phyloP scores from a whole-genome alignment of 2,329 filamentous ascomycete genomes.

The Ceratocystis ficicola region DNA sequence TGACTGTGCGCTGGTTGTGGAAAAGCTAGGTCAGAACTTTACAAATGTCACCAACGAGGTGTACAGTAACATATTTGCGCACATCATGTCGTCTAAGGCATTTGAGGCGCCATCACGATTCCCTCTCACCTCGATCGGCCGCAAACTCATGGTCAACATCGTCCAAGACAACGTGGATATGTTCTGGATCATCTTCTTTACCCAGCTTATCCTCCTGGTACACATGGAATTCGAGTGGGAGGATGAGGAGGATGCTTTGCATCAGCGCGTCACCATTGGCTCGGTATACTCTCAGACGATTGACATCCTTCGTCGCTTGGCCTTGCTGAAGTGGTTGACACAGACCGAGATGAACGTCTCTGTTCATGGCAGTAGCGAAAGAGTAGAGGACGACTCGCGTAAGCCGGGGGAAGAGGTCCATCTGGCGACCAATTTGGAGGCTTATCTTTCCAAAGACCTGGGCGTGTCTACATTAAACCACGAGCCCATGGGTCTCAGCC shows the following conservation, averaged over 20 bases:
- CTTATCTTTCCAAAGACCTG: constrained; percentile 50
- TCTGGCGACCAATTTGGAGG: constrained; percentile 36
- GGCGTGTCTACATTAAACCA: constrained; percentile 42
- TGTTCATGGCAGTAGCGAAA: constrained; percentile 31
- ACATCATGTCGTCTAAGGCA: constrained; percentile 27
- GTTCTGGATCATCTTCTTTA: constrained; percentile 63
- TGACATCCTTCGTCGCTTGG: constrained; percentile 56
- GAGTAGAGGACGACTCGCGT: constrained; percentile 30
- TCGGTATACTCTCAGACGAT: constrained; percentile 58
- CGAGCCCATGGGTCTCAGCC: constrained; percentile 43
- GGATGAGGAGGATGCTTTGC: constrained; percentile 54
- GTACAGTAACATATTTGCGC: constrained; percentile 39
- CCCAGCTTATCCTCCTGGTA: constrained; percentile 68
- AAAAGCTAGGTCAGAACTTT: constrained; percentile 54
- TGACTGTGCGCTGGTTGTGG: constrained; percentile 57
- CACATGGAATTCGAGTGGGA: constrained; percentile 80
- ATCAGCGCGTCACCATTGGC: constrained; percentile 51
- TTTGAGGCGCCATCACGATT: constrained; percentile 35
- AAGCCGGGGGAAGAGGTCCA: constrained; percentile 37
- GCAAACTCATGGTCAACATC: constrained; percentile 60
- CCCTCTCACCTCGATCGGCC: constrained; percentile 62
- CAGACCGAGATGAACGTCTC: constrained; percentile 45
- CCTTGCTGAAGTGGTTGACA: constrained; percentile 60
- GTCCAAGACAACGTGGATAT: constrained; percentile 66
- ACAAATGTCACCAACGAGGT: constrained; percentile 44